These are phyloP conservation scores for Grosmannia penicillata DNA, from an alignment of 2,329 filamentous ascomycete genomes.

Conservation along the genomic window DNA sequence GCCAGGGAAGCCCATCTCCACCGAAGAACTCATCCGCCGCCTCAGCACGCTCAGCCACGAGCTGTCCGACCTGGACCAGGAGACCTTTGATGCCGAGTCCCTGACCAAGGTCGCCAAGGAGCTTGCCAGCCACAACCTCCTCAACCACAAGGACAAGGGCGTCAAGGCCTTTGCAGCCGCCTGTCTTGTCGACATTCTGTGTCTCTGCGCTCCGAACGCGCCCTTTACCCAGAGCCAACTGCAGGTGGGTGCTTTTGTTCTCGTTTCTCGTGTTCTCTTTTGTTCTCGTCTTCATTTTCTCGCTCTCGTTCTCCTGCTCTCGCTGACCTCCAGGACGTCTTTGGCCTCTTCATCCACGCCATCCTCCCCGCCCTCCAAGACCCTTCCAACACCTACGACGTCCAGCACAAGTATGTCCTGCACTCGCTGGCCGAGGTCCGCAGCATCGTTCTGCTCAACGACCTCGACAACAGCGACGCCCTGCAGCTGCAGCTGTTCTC, in stretches of 20 bases:
- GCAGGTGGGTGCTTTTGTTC: constrained; percentile 64
- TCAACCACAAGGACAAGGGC: constrained; percentile 85
- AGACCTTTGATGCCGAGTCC: constrained; percentile 70
- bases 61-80: constrained; percentile 74
- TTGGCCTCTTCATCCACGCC: constrained; percentile 70
- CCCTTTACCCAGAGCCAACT: constrained; percentile 83
- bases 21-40: constrained; percentile 66
- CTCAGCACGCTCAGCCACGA: constrained; percentile 72
- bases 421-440: constrained; percentile 83
- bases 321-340: no score
- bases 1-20: constrained; percentile 76
- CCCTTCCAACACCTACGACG: constrained; percentile 78
- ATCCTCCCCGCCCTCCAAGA: constrained; percentile 77
- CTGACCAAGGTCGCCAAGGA: constrained; percentile 72
- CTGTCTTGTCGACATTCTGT: constrained; percentile 85
- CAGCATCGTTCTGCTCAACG: constrained; percentile 81
- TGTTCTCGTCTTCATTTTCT: no score
- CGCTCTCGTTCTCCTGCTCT: no score
- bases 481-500: constrained; percentile 74
- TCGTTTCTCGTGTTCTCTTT: no score
- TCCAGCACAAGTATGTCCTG: constrained; percentile 83
- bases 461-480: constrained; percentile 68
- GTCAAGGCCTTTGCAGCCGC: constrained; percentile 80
- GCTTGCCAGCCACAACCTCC: constrained; percentile 63
- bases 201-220: constrained; percentile 85